These are phyloP conservation scores for Termitomyces sp. DNA, from an alignment of 768 basidiomycete genomes.

Conservation along the genomic window DNA sequence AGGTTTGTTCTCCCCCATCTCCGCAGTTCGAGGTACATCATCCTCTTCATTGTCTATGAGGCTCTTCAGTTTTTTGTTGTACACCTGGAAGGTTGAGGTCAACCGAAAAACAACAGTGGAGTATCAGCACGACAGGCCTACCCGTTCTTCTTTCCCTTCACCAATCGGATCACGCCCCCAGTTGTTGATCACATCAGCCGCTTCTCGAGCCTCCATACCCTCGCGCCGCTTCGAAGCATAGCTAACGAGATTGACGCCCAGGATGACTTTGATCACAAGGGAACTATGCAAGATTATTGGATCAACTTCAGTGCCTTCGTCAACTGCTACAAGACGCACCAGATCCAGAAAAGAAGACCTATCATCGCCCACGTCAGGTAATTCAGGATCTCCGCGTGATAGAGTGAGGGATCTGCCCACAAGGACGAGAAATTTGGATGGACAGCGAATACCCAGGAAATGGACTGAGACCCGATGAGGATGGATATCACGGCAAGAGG, in stretches of 20 bases:
- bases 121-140: constrained; percentile 25
- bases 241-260: constrained; percentile 83
- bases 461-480: constrained; percentile 71
- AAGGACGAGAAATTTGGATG: constrained; percentile 37
- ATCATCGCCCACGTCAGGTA: constrained; percentile 64
- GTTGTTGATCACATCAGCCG: constrained; percentile 77
- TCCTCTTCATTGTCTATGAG: constrained; percentile 68
- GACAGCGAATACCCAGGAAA: constrained; percentile 55
- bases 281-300: constrained; percentile 42
- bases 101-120: neutral
- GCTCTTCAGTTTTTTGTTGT: constrained; percentile 77
- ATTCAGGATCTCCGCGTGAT: constrained; percentile 46
- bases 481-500: constrained; percentile 84
- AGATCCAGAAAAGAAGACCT: constrained; percentile 75
- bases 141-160: constrained; percentile 84
- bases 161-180: constrained; percentile 91
- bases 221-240: constrained; percentile 73
- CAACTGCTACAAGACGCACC: constrained; percentile 45
- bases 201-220: constrained; percentile 75
- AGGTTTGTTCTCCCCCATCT: constrained; percentile 66
- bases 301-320: neutral
- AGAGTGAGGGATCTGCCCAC: constrained; percentile 42
- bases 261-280: constrained; percentile 86
- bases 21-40: constrained; percentile 60
- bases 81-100: constrained; percentile 43